Conservation (phyloP, 768 basidiomycete genomes). For the Russula olivacea region DNA sequence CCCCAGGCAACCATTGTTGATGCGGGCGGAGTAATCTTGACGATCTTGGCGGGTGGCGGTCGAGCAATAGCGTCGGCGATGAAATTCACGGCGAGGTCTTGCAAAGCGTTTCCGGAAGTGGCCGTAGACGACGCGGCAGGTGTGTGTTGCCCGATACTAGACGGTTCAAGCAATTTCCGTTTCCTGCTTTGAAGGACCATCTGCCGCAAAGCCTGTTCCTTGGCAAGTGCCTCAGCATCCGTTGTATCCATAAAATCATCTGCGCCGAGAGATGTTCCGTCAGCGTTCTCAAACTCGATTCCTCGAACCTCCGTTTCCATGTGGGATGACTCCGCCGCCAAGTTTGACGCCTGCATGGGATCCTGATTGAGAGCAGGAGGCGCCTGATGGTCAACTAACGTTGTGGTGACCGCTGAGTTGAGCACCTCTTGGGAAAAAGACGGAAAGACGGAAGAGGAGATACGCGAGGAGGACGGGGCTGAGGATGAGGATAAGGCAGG, state of each 20-base stretch:
- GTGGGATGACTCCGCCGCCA: background rate
- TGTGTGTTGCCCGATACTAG: conserved; percentile 35
- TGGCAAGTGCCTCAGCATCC: conserved; percentile 32
- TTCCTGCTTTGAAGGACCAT: conserved; percentile 36
- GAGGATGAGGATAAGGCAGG: background rate
- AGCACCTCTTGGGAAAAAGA: background rate
- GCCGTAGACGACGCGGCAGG: conserved; percentile 24
- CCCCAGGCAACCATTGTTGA: conserved; percentile 39
- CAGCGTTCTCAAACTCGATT: background rate
- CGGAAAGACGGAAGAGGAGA: background rate
- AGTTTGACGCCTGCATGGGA: background rate
- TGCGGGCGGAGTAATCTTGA: conserved; percentile 21
- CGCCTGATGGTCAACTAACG: background rate
- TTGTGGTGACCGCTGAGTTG: background rate
- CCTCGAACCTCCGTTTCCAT: background rate
- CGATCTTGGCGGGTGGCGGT: conserved; percentile 23
- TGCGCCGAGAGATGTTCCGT: background rate
- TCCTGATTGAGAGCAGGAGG: background rate
- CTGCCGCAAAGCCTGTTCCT: conserved; percentile 36
- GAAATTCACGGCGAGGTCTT: conserved; percentile 16
- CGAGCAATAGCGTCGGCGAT: conserved; percentile 16
- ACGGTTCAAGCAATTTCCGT: conserved; percentile 25
- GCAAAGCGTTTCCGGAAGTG: conserved; percentile 2
- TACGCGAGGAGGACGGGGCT: background rate
- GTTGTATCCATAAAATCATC: background rate